Evolutionary conservation across 2,329 filamentous ascomycete genomes (phyloP).

Genomic region (Beauveria asiatica): DNA sequence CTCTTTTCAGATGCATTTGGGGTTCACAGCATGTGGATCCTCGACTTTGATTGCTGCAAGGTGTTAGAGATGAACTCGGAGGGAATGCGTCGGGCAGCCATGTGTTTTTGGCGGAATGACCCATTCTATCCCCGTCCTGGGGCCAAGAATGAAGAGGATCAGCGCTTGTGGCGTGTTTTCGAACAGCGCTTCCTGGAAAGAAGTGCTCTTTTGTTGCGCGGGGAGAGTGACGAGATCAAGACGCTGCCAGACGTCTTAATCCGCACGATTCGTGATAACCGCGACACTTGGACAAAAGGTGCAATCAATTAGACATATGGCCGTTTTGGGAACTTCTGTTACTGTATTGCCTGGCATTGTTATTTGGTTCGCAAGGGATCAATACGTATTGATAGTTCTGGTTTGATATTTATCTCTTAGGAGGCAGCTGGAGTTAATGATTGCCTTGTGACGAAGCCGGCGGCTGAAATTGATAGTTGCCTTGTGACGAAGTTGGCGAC

Average conservation of each 20-base stretch:
- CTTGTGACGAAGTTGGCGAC: too few species aligned
- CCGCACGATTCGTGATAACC: not conserved
- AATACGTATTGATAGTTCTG: too few species aligned
- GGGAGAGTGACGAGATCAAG: not conserved
- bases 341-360: too few species aligned
- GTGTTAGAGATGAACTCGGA: conserved; percentile 25
- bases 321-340: too few species aligned
- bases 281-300: not conserved
- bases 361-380: too few species aligned
- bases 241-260: not conserved
- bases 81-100: conserved; percentile 33
- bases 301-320: too few species aligned
- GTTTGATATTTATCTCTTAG: too few species aligned
- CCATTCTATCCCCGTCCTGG: conserved; percentile 40
- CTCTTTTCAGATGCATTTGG: conserved; percentile 18
- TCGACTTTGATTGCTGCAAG: conserved; percentile 38
- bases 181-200: not conserved
- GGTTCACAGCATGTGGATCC: conserved; percentile 31
- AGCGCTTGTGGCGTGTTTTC: conserved; percentile 19
- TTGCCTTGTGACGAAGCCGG: too few species aligned
- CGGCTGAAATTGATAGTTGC: too few species aligned
- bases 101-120: conserved; percentile 40
- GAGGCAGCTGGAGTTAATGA: too few species aligned
- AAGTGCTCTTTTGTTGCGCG: not conserved
- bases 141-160: not conserved